Base-by-base conservation (phyloP, 768 basidiomycete species). In the Lactarius akahatsu region DNA sequence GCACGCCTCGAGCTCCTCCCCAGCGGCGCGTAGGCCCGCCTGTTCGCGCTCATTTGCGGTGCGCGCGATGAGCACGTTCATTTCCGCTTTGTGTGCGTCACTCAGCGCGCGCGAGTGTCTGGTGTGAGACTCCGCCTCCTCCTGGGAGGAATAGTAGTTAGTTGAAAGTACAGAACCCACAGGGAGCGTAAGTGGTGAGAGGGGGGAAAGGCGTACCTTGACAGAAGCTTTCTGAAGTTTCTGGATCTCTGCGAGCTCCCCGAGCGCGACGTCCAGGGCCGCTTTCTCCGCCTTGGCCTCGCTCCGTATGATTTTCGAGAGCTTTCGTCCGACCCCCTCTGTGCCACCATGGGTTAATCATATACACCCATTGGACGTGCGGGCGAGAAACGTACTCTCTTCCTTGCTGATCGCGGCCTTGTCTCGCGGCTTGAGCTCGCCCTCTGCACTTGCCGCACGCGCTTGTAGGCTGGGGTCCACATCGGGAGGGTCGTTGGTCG, bases 251-350 rank as follows among this genome's bases (percentile, higher is more conserved):
- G 82, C 81, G 26, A 93, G 84, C 68, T 89, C 88, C 62, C 80
- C 81, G 70, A 92, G 80, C 4, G 87, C 85, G 5, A 83, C 78
- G 26, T 78, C 76, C 26, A 94, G 75, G 0, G 88, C 82, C 66
- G 82, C 78, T 73, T 86, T 86, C 75, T 92, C 90, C 1, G 83
- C 79, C 72, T 86, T 86, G 1, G 82, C 88, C 75, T 92, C 92
- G 1, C 80, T 76, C 75, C 83, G 86, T 71, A 93, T 85, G 41
- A 94, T 82, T 73, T 85, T 92, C 8, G 86, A 83, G 41, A 92
- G 77, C 45, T 78, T 80, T 71, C 83, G 86, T 8, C 82, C 82
- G 57, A 90, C 85, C 70, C 82, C 85, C 59, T 76, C 88, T 90
- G 69, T 2, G 63, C 23, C 23, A 7, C 0, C 15, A 9, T 0